Conservation (phyloP, 31 red algal genomes). For the Asparagopsis taxiformis region DNA sequence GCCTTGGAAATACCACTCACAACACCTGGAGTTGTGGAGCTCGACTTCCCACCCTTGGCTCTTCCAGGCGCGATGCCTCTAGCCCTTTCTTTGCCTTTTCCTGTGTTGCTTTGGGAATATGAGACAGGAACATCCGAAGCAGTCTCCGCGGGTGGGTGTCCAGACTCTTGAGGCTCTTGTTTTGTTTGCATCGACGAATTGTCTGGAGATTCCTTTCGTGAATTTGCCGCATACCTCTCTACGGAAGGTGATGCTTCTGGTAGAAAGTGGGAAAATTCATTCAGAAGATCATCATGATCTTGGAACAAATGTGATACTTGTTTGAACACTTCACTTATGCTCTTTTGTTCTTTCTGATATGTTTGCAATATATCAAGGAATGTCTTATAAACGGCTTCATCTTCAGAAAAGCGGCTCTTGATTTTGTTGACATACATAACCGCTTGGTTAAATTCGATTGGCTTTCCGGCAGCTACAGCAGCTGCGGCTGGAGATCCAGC, state of each 20-base stretch:
- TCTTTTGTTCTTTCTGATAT: conserved; percentile 87
- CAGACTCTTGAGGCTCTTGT: too few species aligned
- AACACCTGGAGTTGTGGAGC: too few species aligned
- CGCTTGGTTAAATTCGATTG: conserved; percentile 91
- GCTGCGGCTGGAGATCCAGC: conserved; percentile 3
- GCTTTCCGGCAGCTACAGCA: conserved; percentile 26
- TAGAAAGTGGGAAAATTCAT: conserved; percentile 87
- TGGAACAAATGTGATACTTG: conserved; percentile 74
- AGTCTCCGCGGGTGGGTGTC: too few species aligned
- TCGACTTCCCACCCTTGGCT: too few species aligned
- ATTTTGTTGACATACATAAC: conserved; percentile 93
- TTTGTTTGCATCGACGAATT: too few species aligned
- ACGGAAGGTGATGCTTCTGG: conserved; percentile 43
- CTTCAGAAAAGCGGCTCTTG: conserved; percentile 78
- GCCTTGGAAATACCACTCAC: too few species aligned
- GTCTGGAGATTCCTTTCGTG: too few species aligned
- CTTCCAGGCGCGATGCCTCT: too few species aligned
- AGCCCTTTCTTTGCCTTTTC: too few species aligned
- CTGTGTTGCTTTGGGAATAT: too few species aligned
- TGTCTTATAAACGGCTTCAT: conserved; percentile 68
- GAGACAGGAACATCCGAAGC: too few species aligned
- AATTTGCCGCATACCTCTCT: background rate
- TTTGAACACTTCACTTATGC: conserved; percentile 72
- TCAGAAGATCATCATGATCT: conserved; percentile 77
- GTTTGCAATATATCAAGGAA: conserved; percentile 89